Evolutionary conservation across 768 basidiomycete genomes (phyloP).

Genomic region (Cystofilobasidium bisporidii): DNA sequence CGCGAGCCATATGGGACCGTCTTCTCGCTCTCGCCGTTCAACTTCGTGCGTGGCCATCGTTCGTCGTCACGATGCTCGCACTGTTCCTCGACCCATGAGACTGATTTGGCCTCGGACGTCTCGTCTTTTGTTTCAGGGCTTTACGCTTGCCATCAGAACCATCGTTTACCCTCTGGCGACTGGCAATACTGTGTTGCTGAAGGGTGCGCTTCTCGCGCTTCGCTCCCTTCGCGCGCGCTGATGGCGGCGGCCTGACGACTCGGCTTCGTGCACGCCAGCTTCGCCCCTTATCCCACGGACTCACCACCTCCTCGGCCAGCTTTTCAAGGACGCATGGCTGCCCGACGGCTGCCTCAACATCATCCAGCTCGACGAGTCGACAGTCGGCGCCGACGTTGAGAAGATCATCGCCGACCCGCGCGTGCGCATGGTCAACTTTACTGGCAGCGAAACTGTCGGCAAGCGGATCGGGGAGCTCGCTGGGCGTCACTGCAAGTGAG

Average conservation of each 20-base stretch:
- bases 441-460: constrained; percentile 34
- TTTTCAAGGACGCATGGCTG: constrained; percentile 49
- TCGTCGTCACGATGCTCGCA: neutral
- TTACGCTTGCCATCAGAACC: constrained; percentile 34
- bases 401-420: constrained; percentile 52
- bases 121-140: neutral
- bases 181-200: constrained; percentile 42
- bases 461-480: constrained; percentile 37
- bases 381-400: constrained; percentile 45
- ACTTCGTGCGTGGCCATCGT: neutral
- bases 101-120: neutral
- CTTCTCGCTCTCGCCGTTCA: constrained; percentile 18
- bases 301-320: constrained; percentile 37
- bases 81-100: too few relatives aligned
- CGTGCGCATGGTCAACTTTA: constrained; percentile 34
- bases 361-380: constrained; percentile 46
- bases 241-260: too few relatives aligned
- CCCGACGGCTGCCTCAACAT: constrained; percentile 55
- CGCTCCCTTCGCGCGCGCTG: neutral
- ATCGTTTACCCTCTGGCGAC: constrained; percentile 41
- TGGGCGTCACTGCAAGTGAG: constrained; percentile 40
- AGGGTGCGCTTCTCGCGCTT: constrained; percentile 31
- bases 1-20: constrained; percentile 24
- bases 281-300: constrained; percentile 33
- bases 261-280: too few relatives aligned